Evolutionary conservation across 2,329 filamentous ascomycete genomes (phyloP).

Genomic region (Claviceps pazoutovae): DNA sequence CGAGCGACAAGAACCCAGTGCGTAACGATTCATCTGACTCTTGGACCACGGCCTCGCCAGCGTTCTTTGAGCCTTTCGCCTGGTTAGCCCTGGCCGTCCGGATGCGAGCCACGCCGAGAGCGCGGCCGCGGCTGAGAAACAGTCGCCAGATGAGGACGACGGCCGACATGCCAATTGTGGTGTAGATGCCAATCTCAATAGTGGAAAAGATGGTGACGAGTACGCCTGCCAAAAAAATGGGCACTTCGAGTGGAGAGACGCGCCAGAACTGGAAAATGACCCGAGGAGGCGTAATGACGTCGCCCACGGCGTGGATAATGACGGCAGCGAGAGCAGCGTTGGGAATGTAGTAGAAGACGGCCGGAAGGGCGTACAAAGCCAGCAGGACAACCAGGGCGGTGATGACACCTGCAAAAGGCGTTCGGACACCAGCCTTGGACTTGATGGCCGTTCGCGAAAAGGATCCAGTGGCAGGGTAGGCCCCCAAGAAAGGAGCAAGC

Average conservation of each 20-base stretch:
- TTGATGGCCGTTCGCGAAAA: constrained; percentile 90
- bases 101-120: constrained; percentile 67
- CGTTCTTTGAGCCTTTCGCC: not conserved
- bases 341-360: constrained; percentile 83
- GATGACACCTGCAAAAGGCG: constrained; percentile 73
- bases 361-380: constrained; percentile 69
- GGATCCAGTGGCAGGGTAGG: constrained; percentile 75
- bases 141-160: constrained; percentile 64
- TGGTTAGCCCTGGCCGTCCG: constrained; percentile 62
- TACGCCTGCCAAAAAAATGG: constrained; percentile 78
- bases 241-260: constrained; percentile 65
- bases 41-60: constrained; percentile 21
- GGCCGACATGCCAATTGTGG: constrained; percentile 56
- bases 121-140: constrained; percentile 63
- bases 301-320: constrained; percentile 82
- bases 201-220: constrained; percentile 66
- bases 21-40: constrained; percentile 31
- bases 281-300: constrained; percentile 71
- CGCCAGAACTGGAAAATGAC: constrained; percentile 81
- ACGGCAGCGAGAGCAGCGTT: constrained; percentile 62
- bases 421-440: constrained; percentile 83
- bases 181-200: constrained; percentile 80
- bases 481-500: constrained; percentile 65
- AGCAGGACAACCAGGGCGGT: constrained; percentile 71
- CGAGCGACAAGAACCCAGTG: constrained; percentile 32